A percentile compares a stretch with the other conserved stretches of the same genome.
Evolutionary conservation across 345 rosid genomes (phyloP).

Genomic region (Dipteronia sinensis): DNA sequence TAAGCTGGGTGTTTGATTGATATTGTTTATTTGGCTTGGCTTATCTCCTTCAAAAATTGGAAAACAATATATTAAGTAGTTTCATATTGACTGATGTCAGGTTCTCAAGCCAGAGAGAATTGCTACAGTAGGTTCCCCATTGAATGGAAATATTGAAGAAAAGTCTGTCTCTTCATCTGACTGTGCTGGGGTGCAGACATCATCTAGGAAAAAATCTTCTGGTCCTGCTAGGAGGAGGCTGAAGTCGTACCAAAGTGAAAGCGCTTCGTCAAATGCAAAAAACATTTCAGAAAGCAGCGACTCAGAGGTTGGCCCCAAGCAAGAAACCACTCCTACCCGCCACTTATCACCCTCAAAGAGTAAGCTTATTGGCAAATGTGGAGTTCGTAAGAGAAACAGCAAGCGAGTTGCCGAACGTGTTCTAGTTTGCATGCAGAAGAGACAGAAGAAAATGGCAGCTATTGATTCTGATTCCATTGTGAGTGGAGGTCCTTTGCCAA

Average conservation of each 20-base stretch:
- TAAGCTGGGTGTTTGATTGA: slow-evolving; percentile 13
- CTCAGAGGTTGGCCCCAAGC: slow-evolving; percentile 71
- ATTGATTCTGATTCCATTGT: slow-evolving; percentile 79
- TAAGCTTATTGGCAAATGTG: slow-evolving; percentile 63
- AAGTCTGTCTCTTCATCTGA: slow-evolving; percentile 56
- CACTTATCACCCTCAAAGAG: slow-evolving; percentile 57
- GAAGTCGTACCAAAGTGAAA: slow-evolving; percentile 79
- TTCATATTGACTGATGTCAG: slow-evolving; percentile 39
- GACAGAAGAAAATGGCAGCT: slow-evolving; percentile 71
- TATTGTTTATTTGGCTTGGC: slow-evolving; percentile 14
- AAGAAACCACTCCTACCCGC: slow-evolving; percentile 43
- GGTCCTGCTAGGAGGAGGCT: slow-evolving; percentile 49
- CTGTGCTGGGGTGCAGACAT: slow-evolving; percentile 42
- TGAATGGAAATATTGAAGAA: slow-evolving; percentile 50
- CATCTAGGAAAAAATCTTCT: slow-evolving; percentile 57
- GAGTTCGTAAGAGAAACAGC: slow-evolving; percentile 75
- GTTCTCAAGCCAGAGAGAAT: slow-evolving; percentile 60
- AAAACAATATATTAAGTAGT: slow-evolving; percentile 14
- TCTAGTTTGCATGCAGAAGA: slow-evolving; percentile 72
- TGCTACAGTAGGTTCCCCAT: slow-evolving; percentile 29
- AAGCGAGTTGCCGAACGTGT: slow-evolving; percentile 88
- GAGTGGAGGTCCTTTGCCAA: slow-evolving; percentile 55
- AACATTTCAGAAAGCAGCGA: slow-evolving; percentile 79
- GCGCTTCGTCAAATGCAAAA: slow-evolving; percentile 93
- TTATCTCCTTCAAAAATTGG: slow-evolving; percentile 17